Evolutionary conservation across 257 asterid genomes (phyloP), one percentile per base, ranked within the genome.

Genomic region (Solanum bukasovii): DNA sequence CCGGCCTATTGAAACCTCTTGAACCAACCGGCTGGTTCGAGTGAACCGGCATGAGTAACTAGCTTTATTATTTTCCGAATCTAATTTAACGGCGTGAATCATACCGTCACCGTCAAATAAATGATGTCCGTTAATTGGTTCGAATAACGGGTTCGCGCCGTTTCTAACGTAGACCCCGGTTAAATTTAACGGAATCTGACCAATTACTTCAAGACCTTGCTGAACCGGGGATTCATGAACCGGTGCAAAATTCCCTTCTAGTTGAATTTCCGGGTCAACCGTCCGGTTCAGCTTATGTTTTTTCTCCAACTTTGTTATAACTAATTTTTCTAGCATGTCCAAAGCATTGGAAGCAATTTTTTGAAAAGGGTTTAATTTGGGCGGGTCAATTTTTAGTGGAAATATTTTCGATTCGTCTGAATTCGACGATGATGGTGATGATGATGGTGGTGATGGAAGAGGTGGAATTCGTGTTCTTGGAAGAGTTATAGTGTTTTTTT

Each of bases 101-200:
- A 94, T 94, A 44, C 96, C 95, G 42, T 94, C 97, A 2, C 97
- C 97, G 86, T 94, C 96, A 84, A 94, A 94, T 35, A 93, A 90
- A 82, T 94, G 98, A 93, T 92, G 95, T 34, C 98, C 94, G 74
- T 87, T 87, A 87, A 21, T 74, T 1, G 95, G 98, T n/a, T 67
- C 3, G 70, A 92, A 92, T 20, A 90, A 68, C 2, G 98, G 94
- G 89, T 94, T 94, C 0, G 93, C 94, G 3, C 98, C 98, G 16
- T 94, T 94, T 89, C 96, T 71, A n/a, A 93, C 86, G 78, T 93
- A 94, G 59, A 92, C 94, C 1, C 96, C 96, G 0, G 67, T 20
- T 9, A 94, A 21, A 49, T 79, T 61, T 2, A 70, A 35, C 16
- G 98, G 98, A 46, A 93, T 92, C 10, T 84, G 88, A 27, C 96